Evolutionary conservation across 2,329 filamentous ascomycete species (phyloP), one percentile per base, ranked within the genome.

Genomic region (Chaetomium olivaceum): DNA sequence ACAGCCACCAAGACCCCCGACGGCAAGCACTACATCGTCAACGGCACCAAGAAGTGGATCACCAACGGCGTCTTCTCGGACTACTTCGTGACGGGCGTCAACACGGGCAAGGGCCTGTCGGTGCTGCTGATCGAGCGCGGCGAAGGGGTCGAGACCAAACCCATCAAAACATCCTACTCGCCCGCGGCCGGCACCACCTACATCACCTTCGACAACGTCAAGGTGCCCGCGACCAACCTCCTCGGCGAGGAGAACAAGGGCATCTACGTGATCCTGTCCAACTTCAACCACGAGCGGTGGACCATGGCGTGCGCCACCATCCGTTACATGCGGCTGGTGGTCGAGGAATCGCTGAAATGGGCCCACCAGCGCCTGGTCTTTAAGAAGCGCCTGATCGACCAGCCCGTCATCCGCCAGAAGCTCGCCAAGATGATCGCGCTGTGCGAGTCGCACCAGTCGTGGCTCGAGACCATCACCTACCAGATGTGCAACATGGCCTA

Each of bases 401-500:
- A 96, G 74, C 91, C 92, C 27, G 91, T 92, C 54, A 93, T 96
- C 73, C 85, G 89, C 23, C 88, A 91, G 74, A 96, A 96, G 87
- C 86, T 96, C 64, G 92, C 92, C 67, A 91, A 91, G 75, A 95
- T 96, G 91, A 95, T 96, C 70, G 87, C 90, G 4, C 87, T 91
- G 58, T 85, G 88, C 70, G 92, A 96, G 77, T 84, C 90, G n/a
- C 89, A 91, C 78, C 92, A 96, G 77, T 86, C 91, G 23, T 96
- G 91, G 91, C 85, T 95, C 58, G 92, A 96, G 77, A 87, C 86
- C 51, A 88, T 95, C 74, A 92, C 91, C 23, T 92, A 92, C 80
- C 92, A 96, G 76, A 96, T 96, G 92, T 90, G 85, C 80, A 83
- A 92, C 76, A 92, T 96, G 90, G 85, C 85, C 39, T 95, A 96